Conservation (phyloP, 2,329 filamentous ascomycete species). For the Graphilbum sp. region DNA sequence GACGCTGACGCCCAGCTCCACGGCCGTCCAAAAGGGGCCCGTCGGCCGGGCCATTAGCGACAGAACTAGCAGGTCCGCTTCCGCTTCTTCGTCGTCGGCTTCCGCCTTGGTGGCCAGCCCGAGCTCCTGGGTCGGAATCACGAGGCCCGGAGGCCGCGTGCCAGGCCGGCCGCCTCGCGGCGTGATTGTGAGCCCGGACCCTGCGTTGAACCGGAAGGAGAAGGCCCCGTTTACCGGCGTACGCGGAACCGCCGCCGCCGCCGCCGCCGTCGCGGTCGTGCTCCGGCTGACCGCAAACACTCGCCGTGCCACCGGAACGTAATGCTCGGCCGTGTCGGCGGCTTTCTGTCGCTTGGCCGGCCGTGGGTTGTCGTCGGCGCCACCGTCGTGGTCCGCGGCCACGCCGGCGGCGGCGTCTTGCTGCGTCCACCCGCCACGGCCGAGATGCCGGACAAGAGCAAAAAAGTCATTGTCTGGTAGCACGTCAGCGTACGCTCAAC, state of each 20-base stretch:
- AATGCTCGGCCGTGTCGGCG: background rate
- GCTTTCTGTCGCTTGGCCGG: background rate
- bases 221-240: background rate
- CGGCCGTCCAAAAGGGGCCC: slow-evolving; percentile 7
- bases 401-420: too few species aligned
- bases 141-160: background rate
- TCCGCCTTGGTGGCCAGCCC: background rate
- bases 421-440: background rate
- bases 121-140: background rate
- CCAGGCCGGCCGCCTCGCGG: too few species aligned
- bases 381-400: too few species aligned
- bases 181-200: too few species aligned
- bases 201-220: background rate
- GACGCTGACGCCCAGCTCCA: slow-evolving; percentile 1
- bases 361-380: too few species aligned
- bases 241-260: too few species aligned
- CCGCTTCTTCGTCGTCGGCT: too few species aligned
- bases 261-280: background rate
- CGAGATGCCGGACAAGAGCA: background rate
- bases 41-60: background rate
- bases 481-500: too few species aligned
- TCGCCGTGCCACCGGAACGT: slow-evolving; percentile 8
- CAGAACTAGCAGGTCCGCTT: background rate
- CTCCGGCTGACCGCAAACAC: slow-evolving; percentile 1
- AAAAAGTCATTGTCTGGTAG: background rate